Base-by-base conservation (phyloP, 345 rosid genomes). In the Rhizophora mangle region DNA sequence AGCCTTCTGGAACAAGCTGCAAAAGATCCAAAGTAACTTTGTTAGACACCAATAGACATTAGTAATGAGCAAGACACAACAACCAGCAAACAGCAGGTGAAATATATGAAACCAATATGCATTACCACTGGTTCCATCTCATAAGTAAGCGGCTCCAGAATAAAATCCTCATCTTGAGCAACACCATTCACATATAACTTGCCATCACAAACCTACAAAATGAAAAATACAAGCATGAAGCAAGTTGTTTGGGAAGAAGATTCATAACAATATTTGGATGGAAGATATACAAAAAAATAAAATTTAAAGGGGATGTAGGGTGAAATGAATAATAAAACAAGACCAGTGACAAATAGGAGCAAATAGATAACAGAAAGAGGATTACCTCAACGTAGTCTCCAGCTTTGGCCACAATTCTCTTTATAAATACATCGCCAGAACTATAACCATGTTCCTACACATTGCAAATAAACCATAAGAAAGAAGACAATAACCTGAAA, bases 321-420 rank as follows among this genome's bases (percentile, higher is more conserved):
- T 2, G 21, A 22, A 22, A 43, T 2, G 30, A 55, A 55, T 21
- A 56, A 21, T 21, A 24, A 24, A 56, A 11, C 31, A 9, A 56
- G 60, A 15, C 30, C 16, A 55, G 30, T 22, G 59, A 15, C 24
- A 55, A 22, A 8, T 55, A 22, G 59, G 29, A 80, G 57, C 64
- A 80, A 68, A 34, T 63, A 58, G 43, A 68, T 55, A 73, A 58
- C 76, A 49, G 43, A 62, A 58, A 71, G 72, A 64, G 27, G 72
- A 91, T 87, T 85, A 91, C 98, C 76, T 91, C 88, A 67, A 94
- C 97, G 79, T 62, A 75, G 63, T 94, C 98, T 57, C 98, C 96
- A 64, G 85, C 95, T 73, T 80, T 88, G 6, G 98, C 98, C 64
- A 94, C 98, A 64, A 94, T 81, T 80, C 98, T 89, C 76, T 94